A percentile compares a stretch with the other conserved stretches of the same genome.
phyloP scores from a whole-genome alignment of 345 rosid genomes.

The Turritis glabra region DNA sequence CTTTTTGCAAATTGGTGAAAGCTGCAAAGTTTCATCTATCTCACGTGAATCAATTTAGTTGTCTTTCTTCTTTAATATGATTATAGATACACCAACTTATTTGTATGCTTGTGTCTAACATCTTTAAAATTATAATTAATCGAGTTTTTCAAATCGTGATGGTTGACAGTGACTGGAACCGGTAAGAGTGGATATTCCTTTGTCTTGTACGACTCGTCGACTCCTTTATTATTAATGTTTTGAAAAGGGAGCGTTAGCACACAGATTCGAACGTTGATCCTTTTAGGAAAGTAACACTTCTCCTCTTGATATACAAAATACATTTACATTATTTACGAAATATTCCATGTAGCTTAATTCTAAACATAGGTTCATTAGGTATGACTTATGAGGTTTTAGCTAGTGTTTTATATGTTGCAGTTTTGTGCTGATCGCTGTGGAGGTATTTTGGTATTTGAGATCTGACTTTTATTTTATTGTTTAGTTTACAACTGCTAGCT shows the following conservation, averaged over 20 bases:
- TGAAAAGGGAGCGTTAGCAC: neutral
- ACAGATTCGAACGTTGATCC: neutral
- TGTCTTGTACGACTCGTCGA: conserved; percentile 19
- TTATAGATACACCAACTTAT: neutral
- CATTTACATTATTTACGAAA: too few species aligned
- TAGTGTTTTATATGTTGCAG: neutral
- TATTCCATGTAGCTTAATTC: too few species aligned
- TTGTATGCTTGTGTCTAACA: neutral
- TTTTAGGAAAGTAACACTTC: too few species aligned
- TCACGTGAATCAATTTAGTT: too few species aligned
- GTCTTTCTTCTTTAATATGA: too few species aligned
- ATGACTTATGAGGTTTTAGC: too few species aligned
- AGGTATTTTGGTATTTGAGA: neutral
- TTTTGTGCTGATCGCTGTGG: neutral
- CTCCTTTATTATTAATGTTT: neutral
- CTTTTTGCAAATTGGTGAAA: conserved; percentile 23
- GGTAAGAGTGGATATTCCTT: conserved; percentile 6
- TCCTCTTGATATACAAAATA: too few species aligned
- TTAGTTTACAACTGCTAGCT: neutral
- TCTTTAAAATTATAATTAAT: neutral
- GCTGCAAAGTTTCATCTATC: conserved; percentile 27
- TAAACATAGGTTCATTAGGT: too few species aligned
- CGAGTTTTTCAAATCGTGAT: conserved; percentile 1
- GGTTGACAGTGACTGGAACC: conserved; percentile 13
- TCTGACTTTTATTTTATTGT: neutral